These are phyloP conservation scores for Alternaria panax DNA, from an alignment of 2,329 filamentous ascomycete species.

Conservation along the genomic window DNA sequence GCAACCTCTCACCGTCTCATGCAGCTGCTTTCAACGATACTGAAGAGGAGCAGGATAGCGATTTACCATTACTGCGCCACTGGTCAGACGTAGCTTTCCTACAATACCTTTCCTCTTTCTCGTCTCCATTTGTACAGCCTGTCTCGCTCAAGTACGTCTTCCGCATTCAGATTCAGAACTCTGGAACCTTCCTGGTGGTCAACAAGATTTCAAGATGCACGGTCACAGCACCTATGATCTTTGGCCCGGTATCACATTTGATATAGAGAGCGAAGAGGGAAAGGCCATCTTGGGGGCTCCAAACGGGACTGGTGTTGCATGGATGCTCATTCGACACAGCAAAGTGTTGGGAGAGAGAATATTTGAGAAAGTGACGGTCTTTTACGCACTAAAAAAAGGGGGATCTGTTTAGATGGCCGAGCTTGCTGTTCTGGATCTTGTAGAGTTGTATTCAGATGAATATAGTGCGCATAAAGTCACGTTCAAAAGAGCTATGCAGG, in stretches of 20 bases:
- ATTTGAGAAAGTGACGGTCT: constrained; percentile 11
- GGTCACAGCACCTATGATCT: neutral
- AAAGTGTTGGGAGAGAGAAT: neutral
- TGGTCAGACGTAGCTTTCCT: constrained; percentile 26
- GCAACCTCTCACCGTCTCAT: neutral
- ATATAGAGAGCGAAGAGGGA: constrained; percentile 15
- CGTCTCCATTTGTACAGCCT: neutral
- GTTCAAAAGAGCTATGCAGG: neutral
- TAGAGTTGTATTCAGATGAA: neutral
- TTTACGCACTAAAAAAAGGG: constrained; percentile 3
- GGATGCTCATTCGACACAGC: constrained; percentile 14
- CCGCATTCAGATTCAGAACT: constrained; percentile 9
- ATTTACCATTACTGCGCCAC: constrained; percentile 5
- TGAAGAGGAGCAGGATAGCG: neutral
- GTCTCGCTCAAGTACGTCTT: constrained; percentile 8
- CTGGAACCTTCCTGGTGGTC: neutral
- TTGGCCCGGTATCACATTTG: constrained; percentile 9
- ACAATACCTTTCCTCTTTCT: constrained; percentile 2
- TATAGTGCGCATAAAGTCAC: neutral
- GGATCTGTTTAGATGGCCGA: constrained; percentile 3
- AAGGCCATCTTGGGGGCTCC: constrained; percentile 20
- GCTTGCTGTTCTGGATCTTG: constrained; percentile 10
- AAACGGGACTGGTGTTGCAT: constrained; percentile 9
- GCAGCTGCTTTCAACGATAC: neutral
- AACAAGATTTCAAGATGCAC: neutral